A percentile compares a stretch with the other conserved stretches of the same genome.
Evolutionary conservation across 2,329 filamentous ascomycete genomes (phyloP).

Genomic region (Lecanicillium sp.): DNA sequence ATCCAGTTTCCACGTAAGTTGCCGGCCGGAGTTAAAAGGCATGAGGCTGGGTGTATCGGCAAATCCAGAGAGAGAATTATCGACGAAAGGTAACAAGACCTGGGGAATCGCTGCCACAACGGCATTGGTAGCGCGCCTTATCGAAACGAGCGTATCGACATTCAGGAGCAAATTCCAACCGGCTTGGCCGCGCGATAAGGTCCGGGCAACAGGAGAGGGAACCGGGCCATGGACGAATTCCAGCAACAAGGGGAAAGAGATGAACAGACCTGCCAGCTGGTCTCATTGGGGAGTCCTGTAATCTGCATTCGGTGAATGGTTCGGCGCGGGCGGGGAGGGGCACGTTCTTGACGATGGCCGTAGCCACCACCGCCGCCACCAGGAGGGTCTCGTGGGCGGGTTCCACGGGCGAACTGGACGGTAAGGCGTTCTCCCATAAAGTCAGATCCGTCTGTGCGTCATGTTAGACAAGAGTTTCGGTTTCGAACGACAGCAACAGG

Average conservation of each 20-base stretch:
- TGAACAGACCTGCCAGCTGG: slow-evolving; percentile 99
- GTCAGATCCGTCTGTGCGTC: slow-evolving; percentile 73
- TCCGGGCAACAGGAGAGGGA: too few species aligned
- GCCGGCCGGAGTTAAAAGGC: slow-evolving; percentile 38
- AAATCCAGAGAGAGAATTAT: slow-evolving; percentile 11
- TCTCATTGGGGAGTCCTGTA: slow-evolving; percentile 92
- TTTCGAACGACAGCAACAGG: neutral
- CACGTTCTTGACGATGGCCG: slow-evolving; percentile 41
- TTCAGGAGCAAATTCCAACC: too few species aligned
- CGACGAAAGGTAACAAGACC: too few species aligned
- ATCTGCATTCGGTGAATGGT: slow-evolving; percentile 97
- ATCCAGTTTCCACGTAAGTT: slow-evolving; percentile 76
- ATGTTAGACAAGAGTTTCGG: slow-evolving; percentile 16
- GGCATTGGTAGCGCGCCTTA: too few species aligned
- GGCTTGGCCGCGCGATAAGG: too few species aligned
- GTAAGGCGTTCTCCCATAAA: slow-evolving; percentile 98
- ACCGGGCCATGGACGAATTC: too few species aligned
- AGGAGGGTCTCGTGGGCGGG: slow-evolving; percentile 44
- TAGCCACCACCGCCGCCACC: slow-evolving; percentile 28
- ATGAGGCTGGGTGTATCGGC: neutral
- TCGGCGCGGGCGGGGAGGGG: slow-evolving; percentile 71
- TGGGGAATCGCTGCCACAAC: too few species aligned
- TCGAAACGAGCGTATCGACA: too few species aligned
- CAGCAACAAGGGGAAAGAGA: slow-evolving; percentile 15
- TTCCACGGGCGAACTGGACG: slow-evolving; percentile 94